These are phyloP conservation scores for Globisporangium recalcitrans DNA, from an alignment of 352 stramenopile genomes.

Conservation along the genomic window DNA sequence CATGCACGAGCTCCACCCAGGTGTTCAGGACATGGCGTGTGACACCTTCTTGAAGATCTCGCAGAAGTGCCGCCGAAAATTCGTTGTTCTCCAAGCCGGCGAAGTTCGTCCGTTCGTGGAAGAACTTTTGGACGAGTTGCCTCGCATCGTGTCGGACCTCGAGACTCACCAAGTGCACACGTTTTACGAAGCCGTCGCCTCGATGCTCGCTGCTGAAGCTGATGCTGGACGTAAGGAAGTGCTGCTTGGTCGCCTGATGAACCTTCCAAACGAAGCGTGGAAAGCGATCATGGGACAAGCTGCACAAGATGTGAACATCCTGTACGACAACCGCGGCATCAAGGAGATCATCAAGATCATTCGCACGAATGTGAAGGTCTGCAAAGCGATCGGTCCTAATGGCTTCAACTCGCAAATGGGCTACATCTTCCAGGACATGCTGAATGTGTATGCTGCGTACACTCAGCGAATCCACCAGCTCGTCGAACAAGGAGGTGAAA, in stretches of 20 bases:
- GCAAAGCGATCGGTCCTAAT: slow-evolving; percentile 90
- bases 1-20: slow-evolving; percentile 99
- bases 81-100: slow-evolving; percentile 94
- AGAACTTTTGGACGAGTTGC: slow-evolving; percentile 93
- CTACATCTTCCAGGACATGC: slow-evolving; percentile 97
- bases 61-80: slow-evolving; percentile 96
- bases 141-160: slow-evolving; percentile 95
- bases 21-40: slow-evolving; percentile 99
- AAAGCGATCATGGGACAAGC: slow-evolving; percentile 83
- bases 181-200: slow-evolving; percentile 98
- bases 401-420: slow-evolving; percentile 97
- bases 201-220: slow-evolving; percentile 75
- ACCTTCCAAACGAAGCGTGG: slow-evolving; percentile 91
- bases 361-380: slow-evolving; percentile 96
- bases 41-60: slow-evolving; percentile 99
- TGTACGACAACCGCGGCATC: slow-evolving; percentile 75
- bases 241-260: slow-evolving; percentile 94
- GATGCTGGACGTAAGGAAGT: slow-evolving; percentile 84
- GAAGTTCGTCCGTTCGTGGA: slow-evolving; percentile 95
- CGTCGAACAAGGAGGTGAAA: slow-evolving; percentile 87
- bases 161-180: slow-evolving; percentile 98
- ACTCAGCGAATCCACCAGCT: slow-evolving; percentile 93
- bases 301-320: slow-evolving; percentile 64
- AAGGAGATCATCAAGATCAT: slow-evolving; percentile 98
- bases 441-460: slow-evolving; percentile 99